These are phyloP conservation scores for Ustilago xerochloae DNA, from an alignment of 1,284 basidiomycete species.

Conservation along the genomic window DNA sequence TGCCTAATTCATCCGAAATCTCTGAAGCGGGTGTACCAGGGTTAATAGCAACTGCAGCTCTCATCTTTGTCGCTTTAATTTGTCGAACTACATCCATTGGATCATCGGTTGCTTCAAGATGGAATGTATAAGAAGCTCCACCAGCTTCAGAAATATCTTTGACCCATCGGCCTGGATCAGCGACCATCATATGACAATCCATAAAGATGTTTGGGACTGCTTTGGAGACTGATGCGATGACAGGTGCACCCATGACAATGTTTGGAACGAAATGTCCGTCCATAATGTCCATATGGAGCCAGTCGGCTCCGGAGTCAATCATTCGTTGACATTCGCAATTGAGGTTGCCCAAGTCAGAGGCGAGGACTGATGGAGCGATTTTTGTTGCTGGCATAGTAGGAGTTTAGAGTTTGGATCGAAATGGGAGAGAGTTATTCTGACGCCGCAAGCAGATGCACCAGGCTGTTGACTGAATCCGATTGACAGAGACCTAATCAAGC, in stretches of 20 bases:
- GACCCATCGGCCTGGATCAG: constrained; percentile 95
- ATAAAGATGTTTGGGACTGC: constrained; percentile 94
- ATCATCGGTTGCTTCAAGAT: constrained; percentile 80
- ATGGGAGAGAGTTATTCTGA: neutral
- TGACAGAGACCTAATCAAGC: too few species aligned
- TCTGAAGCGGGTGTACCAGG: constrained; percentile 65
- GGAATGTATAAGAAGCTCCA: constrained; percentile 94
- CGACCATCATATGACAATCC: constrained; percentile 99
- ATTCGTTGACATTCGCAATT: constrained; percentile 65
- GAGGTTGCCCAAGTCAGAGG: constrained; percentile 67
- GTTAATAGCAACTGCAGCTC: constrained; percentile 66
- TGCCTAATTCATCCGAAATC: constrained; percentile 64
- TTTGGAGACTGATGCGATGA: constrained; percentile 87
- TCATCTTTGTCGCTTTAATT: constrained; percentile 66
- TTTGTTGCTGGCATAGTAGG: constrained; percentile 60
- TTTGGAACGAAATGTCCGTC: constrained; percentile 96
- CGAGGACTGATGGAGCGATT: constrained; percentile 66
- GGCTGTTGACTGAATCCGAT: too few species aligned
- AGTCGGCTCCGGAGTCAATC: constrained; percentile 66
- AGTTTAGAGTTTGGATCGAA: too few species aligned
- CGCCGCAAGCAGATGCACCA: too few species aligned
- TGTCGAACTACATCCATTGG: constrained; percentile 65
- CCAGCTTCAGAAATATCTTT: constrained; percentile 94
- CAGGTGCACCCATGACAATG: constrained; percentile 79
- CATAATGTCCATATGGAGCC: constrained; percentile 66